A percentile compares a stretch with the other conserved stretches of the same genome.
Evolutionary conservation across 23 red algal genomes (phyloP).

Genomic region (Cyanidioschyzon merolae): DNA sequence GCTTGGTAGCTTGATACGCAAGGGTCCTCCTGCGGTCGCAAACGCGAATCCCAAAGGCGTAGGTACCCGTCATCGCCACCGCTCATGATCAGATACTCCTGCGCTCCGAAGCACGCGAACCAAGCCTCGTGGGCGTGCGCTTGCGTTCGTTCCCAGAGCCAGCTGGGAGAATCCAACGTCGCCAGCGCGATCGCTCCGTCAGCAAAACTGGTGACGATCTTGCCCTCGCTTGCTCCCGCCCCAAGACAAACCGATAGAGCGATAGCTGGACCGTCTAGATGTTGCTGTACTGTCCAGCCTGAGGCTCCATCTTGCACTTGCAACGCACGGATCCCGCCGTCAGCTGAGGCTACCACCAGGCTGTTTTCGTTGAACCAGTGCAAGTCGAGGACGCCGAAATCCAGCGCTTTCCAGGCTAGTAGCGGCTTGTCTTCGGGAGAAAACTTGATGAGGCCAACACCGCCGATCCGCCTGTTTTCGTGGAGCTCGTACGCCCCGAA

Average conservation of each 20-base stretch:
- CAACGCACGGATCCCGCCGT: background rate
- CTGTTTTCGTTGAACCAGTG: background rate
- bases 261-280: background rate
- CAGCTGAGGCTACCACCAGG: background rate
- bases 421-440: background rate
- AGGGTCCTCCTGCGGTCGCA: background rate
- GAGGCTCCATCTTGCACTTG: background rate
- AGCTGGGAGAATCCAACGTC: background rate
- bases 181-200: background rate
- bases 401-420: background rate
- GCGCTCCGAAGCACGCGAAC: background rate
- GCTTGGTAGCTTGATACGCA: background rate
- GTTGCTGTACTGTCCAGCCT: background rate
- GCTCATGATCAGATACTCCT: background rate
- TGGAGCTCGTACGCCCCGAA: background rate
- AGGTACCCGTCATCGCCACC: constrained; percentile 9
- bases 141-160: background rate
- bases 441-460: background rate
- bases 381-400: background rate
- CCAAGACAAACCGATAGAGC: background rate
- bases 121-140: background rate
- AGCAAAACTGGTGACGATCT: background rate
- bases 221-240: background rate
- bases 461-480: background rate
- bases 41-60: background rate